These are phyloP conservation scores for Penicillium ochrochloron DNA, from an alignment of 495 filamentous ascomycete genomes.

Conservation along the genomic window DNA sequence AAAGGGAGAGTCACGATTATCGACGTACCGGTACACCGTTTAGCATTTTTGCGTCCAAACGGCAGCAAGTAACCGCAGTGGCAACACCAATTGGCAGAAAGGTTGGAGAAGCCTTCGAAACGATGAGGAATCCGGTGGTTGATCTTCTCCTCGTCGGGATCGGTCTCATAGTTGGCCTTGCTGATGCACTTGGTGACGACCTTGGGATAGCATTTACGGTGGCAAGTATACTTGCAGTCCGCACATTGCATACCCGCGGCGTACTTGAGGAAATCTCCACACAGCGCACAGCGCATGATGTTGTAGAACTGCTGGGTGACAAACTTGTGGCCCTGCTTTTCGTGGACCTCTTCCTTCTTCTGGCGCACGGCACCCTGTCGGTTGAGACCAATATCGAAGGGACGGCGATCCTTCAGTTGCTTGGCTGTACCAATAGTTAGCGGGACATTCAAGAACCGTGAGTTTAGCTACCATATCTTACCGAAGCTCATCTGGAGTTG, in stretches of 20 bases:
- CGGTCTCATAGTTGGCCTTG: conserved; percentile 96
- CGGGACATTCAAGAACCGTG: not conserved
- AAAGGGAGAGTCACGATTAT: not conserved
- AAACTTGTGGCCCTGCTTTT: conserved; percentile 99
- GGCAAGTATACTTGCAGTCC: conserved; percentile 99
- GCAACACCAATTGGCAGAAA: conserved; percentile 99
- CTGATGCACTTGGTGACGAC: conserved; percentile 99
- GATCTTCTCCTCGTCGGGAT: conserved; percentile 98
- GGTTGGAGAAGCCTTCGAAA: conserved; percentile 91
- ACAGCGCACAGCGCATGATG: conserved; percentile 99
- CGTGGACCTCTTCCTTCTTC: conserved; percentile 94
- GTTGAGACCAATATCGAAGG: conserved; percentile 85
- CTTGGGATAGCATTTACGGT: conserved; percentile 92
- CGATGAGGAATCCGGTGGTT: conserved; percentile 99
- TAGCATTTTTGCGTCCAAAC: conserved; percentile 89
- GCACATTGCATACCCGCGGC: conserved; percentile 98
- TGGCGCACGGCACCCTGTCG: conserved; percentile 96
- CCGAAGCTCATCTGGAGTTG: conserved; percentile 86
- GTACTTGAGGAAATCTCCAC: conserved; percentile 98
- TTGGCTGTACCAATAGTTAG: conserved; percentile 60
- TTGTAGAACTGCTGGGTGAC: conserved; percentile 98
- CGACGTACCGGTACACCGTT: conserved; percentile 81
- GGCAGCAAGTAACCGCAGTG: conserved; percentile 99
- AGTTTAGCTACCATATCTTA: conserved; percentile 43
- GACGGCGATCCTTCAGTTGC: conserved; percentile 68